phyloP scores from a whole-genome alignment of 2,329 filamentous ascomycete genomes.

The Arthrinium puccinioides region DNA sequence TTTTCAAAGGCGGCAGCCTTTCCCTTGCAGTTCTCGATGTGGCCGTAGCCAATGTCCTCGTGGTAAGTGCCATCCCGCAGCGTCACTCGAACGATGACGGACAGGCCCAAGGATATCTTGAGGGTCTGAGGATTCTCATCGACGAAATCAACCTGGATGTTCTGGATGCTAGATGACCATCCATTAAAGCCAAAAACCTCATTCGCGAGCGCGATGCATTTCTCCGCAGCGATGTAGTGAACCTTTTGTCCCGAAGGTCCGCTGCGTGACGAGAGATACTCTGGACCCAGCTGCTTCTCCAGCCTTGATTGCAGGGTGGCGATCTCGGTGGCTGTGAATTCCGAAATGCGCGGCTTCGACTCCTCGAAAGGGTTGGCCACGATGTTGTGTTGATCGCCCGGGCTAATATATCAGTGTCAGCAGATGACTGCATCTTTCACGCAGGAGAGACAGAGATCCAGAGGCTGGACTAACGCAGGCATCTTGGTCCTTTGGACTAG shows the following conservation, averaged over 20 bases:
- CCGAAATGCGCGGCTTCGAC: conserved; percentile 56
- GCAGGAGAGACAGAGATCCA: too few relatives aligned
- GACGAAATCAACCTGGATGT: conserved; percentile 91
- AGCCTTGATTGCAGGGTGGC: conserved; percentile 79
- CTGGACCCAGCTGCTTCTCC: conserved; percentile 89
- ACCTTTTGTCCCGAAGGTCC: conserved; percentile 81
- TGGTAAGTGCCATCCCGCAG: conserved; percentile 92
- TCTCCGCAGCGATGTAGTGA: conserved; percentile 92
- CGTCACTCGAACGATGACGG: conserved; percentile 85
- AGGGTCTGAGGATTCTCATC: conserved; percentile 75
- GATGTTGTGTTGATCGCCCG: conserved; percentile 60
- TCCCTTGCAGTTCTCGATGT: conserved; percentile 91
- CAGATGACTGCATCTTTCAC: too few relatives aligned
- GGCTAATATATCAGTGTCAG: too few relatives aligned
- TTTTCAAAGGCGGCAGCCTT: conserved; percentile 97
- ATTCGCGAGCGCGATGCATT: conserved; percentile 67
- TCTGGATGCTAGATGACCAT: conserved; percentile 93
- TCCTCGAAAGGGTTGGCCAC: conserved; percentile 79
- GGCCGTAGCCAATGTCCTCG: conserved; percentile 94
- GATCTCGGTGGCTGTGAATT: conserved; percentile 86
- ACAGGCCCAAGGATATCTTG: conserved; percentile 78
- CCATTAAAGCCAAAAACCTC: conserved; percentile 27
- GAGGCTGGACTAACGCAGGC: conserved; percentile 5
- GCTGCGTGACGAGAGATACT: conserved; percentile 83
- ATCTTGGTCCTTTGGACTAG: conserved; percentile 3